Base-by-base conservation (phyloP, 2,329 filamentous ascomycete species). In the Ophiocordyceps unilateralis region DNA sequence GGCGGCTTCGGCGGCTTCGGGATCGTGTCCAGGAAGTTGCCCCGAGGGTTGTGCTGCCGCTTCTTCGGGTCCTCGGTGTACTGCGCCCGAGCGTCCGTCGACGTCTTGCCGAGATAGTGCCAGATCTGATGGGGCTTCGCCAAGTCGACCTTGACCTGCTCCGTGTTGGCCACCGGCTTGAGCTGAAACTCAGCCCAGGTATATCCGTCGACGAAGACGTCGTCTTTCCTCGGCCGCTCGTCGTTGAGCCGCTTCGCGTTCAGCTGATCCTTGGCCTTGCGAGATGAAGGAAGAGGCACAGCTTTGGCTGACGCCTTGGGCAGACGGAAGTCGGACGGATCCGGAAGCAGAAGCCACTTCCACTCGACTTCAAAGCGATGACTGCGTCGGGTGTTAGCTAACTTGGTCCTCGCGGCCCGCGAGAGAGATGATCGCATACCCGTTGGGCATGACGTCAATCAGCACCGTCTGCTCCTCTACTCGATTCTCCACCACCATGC, bases 41-140 rank as follows among this genome's bases (percentile, higher is more conserved):
- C 78, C 60, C 74, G 79, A 2, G 70, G 64, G 46, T 85, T 84
- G 58, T 85, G 71, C 39, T 65, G 65, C n/a, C 62, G 69, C 12
- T 61, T 68, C 9, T 54, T 48, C 38, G 72, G 75, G 61, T 93
- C 78, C 53, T 91, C 83, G 5, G 88, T 93, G 62, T 91, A 98
- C 58, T 93, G 86, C 22, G 87, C 81, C 59, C 81, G 87, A 43
- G 86, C 83, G 55, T 96, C 89, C 7, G 89, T 95, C 20, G 89
- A 96, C 19, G 73, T 75, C 57, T 77, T 77, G 26, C 85, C 85
- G 46, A 98, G 70, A 58, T 95, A 96, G 63, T 86, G 75, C 85
- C 88, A 96, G 17, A 94, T 60, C 56, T 84, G 80, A 47, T 89
- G 74, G 15, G 78, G 69, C 56, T 82, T 83, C 47, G 62, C 62